Percentiles rank a stretch among this genome's conserved stretches.
Conservation (phyloP, 768 basidiomycete species). For the Pisolithus marmoratus region DNA sequence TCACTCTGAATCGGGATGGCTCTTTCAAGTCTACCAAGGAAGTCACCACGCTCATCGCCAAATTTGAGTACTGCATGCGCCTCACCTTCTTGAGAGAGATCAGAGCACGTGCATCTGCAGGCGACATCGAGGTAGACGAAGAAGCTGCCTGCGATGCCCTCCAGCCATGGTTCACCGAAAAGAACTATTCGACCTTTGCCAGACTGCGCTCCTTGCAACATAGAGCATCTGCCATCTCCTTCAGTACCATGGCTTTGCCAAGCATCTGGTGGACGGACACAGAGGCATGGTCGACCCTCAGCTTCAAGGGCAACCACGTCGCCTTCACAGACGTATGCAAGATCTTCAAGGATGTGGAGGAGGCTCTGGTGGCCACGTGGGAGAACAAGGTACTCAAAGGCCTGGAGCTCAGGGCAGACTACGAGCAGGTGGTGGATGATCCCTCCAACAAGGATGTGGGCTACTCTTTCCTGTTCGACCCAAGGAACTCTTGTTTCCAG, state of each 20-base stretch:
- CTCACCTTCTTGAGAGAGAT: conserved; percentile 1
- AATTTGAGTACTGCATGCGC: conserved; percentile 5
- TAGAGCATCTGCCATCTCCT: no score
- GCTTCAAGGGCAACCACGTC: no score
- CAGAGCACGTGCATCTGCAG: neutral
- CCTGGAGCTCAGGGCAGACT: neutral
- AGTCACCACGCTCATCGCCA: conserved; percentile 1
- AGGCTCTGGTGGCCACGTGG: neutral
- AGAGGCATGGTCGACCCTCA: no score
- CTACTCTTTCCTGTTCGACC: neutral
- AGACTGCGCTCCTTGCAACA: no score
- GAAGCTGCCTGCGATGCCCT: neutral
- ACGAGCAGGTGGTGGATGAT: neutral
- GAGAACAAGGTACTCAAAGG: neutral
- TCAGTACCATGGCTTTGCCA: no score
- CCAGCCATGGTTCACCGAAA: neutral
- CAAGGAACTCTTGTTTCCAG: neutral
- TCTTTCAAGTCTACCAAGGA: neutral
- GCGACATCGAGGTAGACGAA: neutral
- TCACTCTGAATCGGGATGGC: neutral
- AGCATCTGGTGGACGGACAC: no score
- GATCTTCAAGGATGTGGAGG: neutral
- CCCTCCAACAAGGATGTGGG: neutral
- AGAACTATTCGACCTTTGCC: neutral
- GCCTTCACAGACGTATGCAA: neutral